phyloP scores from a whole-genome alignment of 2,329 filamentous ascomycete genomes.

The Neonectria punicea region DNA sequence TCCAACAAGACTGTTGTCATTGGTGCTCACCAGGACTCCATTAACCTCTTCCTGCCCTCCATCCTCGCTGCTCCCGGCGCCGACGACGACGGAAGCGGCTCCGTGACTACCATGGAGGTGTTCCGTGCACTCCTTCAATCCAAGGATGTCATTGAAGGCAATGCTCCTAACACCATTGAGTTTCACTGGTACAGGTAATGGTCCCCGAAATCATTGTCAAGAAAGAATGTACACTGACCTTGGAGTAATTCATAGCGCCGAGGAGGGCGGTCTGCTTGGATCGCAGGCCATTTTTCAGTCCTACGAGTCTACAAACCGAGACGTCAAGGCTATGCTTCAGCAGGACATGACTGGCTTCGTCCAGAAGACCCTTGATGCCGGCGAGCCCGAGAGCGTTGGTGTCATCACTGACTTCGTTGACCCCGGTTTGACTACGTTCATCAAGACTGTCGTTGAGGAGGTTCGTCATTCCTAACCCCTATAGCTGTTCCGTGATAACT shows the following conservation, averaged over 20 bases:
- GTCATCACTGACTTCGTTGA: constrained; percentile 95
- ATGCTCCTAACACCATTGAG: constrained; percentile 86
- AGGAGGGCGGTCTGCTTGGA: constrained; percentile 87
- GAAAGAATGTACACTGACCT: background rate
- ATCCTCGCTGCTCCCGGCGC: constrained; percentile 88
- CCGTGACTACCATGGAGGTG: constrained; percentile 93
- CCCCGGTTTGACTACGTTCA: constrained; percentile 82
- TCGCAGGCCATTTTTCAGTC: constrained; percentile 88
- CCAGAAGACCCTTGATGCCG: constrained; percentile 83
- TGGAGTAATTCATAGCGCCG: constrained; percentile 66
- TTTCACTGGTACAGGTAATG: constrained; percentile 83
- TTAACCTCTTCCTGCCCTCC: constrained; percentile 90
- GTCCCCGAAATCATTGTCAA: background rate
- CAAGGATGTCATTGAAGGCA: constrained; percentile 74
- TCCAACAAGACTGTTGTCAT: constrained; percentile 87
- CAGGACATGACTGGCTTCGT: constrained; percentile 98
- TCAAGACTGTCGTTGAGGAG: constrained; percentile 84
- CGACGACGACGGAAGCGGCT: constrained; percentile 94
- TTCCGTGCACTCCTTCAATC: constrained; percentile 82
- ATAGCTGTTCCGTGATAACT: background rate
- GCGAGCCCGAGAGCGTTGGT: constrained; percentile 85
- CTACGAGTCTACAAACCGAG: constrained; percentile 77
- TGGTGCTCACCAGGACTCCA: constrained; percentile 93
- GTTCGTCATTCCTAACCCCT: constrained; percentile 31
- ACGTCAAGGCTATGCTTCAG: constrained; percentile 96